phyloP scores from a whole-genome alignment of 257 asterid genomes.

The Plantago ovata region DNA sequence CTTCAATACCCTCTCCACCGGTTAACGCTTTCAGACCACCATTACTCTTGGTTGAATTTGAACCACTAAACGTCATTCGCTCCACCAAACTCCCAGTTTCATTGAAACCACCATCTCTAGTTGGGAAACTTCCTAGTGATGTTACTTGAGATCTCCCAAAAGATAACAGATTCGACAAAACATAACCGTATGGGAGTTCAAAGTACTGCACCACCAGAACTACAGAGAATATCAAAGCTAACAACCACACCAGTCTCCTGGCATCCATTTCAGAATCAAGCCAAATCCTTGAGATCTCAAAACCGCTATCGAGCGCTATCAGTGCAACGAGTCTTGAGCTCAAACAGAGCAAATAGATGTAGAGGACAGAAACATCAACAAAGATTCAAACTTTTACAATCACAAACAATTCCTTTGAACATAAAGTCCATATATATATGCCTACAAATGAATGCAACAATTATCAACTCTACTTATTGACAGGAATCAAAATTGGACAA shows the following conservation, averaged over 20 bases:
- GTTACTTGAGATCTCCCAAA: constrained; percentile 30
- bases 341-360: not conserved
- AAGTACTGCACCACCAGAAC: constrained; percentile 45
- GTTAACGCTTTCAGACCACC: no score
- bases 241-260: constrained; percentile 42
- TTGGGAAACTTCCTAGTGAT: not conserved
- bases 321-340: not conserved
- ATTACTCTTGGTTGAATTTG: no score
- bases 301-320: no score
- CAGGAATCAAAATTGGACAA: not conserved
- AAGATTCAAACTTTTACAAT: not conserved
- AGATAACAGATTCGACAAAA: constrained; percentile 34
- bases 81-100: constrained; percentile 5
- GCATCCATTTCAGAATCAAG: constrained; percentile 27
- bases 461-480: not conserved
- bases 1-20: no score
- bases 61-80: no score
- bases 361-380: not conserved
- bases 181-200: constrained; percentile 56
- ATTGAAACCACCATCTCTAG: constrained; percentile 6
- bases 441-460: no score
- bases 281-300: not conserved
- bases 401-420: no score
- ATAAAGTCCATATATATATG: no score
- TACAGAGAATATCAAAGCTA: constrained; percentile 43